Evolutionary conservation across 306 rosid genomes (phyloP).

Genomic region (Prunus padus): DNA sequence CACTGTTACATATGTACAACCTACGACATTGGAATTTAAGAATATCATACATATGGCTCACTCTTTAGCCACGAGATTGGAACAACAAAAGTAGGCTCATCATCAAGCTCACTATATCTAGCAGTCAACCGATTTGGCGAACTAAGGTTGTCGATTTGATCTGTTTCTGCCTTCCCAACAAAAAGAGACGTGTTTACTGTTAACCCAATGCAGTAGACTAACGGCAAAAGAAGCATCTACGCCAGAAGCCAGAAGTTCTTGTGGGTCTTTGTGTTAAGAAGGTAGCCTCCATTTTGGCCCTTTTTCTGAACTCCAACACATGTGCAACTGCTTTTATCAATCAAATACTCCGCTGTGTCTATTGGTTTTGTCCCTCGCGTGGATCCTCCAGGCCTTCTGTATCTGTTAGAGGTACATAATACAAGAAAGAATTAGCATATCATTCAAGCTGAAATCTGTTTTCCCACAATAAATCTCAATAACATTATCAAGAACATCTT

Average conservation of each 20-base stretch:
- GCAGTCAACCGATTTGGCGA: conserved; percentile 1
- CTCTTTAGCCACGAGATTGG: conserved; percentile 5
- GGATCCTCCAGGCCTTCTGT: conserved; percentile 47
- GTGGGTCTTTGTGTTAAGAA: conserved; percentile 77
- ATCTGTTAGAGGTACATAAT: conserved; percentile 34
- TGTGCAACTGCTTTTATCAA: conserved; percentile 70
- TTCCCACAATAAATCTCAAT: not conserved
- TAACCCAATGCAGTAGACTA: not conserved
- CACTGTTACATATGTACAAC: conserved; percentile 14
- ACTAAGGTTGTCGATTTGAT: conserved; percentile 7
- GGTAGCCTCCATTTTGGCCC: conserved; percentile 77
- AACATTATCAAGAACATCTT: not conserved
- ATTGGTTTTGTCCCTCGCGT: conserved; percentile 42
- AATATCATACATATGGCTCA: not conserved
- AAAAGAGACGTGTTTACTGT: not conserved
- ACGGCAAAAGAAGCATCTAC: not conserved
- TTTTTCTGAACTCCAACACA: conserved; percentile 82
- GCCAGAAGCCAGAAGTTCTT: conserved; percentile 93
- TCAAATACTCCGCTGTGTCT: conserved; percentile 83
- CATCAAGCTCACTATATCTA: not conserved
- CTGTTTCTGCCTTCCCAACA: not conserved
- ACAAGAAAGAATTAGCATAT: not conserved
- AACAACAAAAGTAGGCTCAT: not conserved
- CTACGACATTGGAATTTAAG: not conserved
- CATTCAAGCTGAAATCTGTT: not conserved